These are phyloP conservation scores for Phytopythium helicoides DNA, from an alignment of 352 stramenopile species.

Conservation along the genomic window DNA sequence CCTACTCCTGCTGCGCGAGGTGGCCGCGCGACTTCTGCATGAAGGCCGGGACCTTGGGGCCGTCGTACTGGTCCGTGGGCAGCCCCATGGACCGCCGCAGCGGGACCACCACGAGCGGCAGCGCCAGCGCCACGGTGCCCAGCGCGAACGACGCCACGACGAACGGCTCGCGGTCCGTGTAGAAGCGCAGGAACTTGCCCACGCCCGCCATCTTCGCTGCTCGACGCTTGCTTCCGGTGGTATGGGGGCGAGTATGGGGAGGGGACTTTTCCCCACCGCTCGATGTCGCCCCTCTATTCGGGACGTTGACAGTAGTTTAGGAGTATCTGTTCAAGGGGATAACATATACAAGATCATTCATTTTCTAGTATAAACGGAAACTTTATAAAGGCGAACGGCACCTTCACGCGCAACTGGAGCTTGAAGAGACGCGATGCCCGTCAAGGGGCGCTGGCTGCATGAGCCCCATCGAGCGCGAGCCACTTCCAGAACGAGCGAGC, in stretches of 20 bases:
- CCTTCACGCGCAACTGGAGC: background rate
- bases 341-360: too few relatives aligned
- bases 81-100: constrained; percentile 81
- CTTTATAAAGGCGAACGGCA: background rate
- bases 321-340: too few relatives aligned
- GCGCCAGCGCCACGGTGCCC: constrained; percentile 56
- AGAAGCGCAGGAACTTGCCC: constrained; percentile 82
- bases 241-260: background rate
- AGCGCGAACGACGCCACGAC: constrained; percentile 83
- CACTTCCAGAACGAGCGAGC: background rate
- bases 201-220: constrained; percentile 16
- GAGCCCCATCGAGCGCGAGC: background rate
- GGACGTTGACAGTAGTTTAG: background rate
- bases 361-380: background rate
- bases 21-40: constrained; percentile 76
- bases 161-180: constrained; percentile 82
- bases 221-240: background rate
- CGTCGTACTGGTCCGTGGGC: constrained; percentile 89
- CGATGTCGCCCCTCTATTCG: background rate
- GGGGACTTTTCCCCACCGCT: background rate
- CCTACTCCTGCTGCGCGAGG: constrained; percentile 26
- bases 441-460: background rate
- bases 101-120: constrained; percentile 80
- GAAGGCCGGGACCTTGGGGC: constrained; percentile 70
- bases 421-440: too few relatives aligned